phyloP scores from a whole-genome alignment of 2,329 filamentous ascomycete genomes.

The Capronia epimyces region DNA sequence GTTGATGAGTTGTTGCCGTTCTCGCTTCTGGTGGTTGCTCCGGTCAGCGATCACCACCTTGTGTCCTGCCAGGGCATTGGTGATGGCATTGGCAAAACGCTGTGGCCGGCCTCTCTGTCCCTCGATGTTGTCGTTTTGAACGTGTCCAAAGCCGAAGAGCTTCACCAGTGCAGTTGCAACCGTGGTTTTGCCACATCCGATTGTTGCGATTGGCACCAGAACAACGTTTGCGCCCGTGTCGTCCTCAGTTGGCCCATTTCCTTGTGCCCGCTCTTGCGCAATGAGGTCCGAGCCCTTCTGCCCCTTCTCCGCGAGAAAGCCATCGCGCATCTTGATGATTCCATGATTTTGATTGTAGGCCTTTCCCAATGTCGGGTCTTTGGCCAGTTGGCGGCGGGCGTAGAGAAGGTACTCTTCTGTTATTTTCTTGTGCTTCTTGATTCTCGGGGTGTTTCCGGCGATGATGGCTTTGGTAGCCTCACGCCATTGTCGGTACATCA shows the following conservation, averaged over 20 bases:
- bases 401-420: conserved; percentile 87
- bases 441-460: conserved; percentile 63
- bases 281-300: conserved; percentile 86
- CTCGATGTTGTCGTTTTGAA: conserved; percentile 94
- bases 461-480: conserved; percentile 94
- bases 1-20: conserved; percentile 78
- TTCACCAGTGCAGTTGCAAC: conserved; percentile 73
- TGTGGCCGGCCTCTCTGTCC: conserved; percentile 68
- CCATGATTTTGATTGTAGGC: conserved; percentile 84
- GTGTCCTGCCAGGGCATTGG: conserved; percentile 57
- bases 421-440: conserved; percentile 81
- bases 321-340: conserved; percentile 84
- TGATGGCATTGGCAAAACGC: conserved; percentile 67
- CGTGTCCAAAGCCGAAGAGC: conserved; percentile 84
- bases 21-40: conserved; percentile 86
- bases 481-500: conserved; percentile 98
- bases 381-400: conserved; percentile 65
- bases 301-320: conserved; percentile 77
- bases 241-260: conserved; percentile 27
- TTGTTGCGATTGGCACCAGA: conserved; percentile 84
- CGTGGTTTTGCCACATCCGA: conserved; percentile 96
- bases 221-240: conserved; percentile 39
- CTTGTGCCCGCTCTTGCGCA: conserved; percentile 51
- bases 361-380: conserved; percentile 62
- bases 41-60: conserved; percentile 82